phyloP scores from a whole-genome alignment of 1,284 basidiomycete genomes.

The Tausonia pullulans region DNA sequence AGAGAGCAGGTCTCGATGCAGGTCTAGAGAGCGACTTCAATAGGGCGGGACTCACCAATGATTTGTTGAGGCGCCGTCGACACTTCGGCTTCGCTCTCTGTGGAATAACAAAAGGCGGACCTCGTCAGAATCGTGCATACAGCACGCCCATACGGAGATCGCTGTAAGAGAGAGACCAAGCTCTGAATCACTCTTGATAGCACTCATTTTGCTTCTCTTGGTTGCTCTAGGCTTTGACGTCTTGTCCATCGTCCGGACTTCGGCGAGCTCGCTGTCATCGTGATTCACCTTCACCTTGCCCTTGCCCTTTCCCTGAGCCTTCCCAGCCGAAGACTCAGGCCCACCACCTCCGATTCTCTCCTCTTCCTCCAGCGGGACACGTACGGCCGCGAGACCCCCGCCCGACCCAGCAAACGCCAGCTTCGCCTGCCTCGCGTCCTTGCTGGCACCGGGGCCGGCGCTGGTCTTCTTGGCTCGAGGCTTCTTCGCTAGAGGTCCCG shows the following conservation, averaged over 20 bases:
- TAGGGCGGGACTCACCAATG: neutral
- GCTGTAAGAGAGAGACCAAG: neutral
- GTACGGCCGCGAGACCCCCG: neutral
- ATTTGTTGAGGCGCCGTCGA: neutral
- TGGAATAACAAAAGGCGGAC: neutral
- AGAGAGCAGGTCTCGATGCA: no score
- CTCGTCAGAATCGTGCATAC: neutral
- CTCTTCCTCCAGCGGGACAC: neutral
- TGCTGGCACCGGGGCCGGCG: neutral
- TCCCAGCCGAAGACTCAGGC: neutral
- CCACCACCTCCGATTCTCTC: neutral
- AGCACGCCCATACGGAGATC: neutral
- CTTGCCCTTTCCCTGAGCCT: conserved; percentile 3
- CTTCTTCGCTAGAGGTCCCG: neutral
- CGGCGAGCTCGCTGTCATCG: conserved; percentile 6
- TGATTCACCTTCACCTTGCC: conserved; percentile 14
- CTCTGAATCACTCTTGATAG: neutral
- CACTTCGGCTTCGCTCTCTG: neutral
- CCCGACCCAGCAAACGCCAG: conserved; percentile 2
- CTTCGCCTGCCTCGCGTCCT: neutral
- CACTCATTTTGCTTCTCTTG: neutral
- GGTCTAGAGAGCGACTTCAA: neutral
- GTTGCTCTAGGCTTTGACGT: neutral
- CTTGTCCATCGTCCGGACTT: conserved; percentile 10
- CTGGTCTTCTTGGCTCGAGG: neutral